Percentiles rank a stretch among this genome's conserved stretches.
These are phyloP conservation scores for Bruguiera hainesii DNA, from an alignment of 441 rosid species.

Conservation along the genomic window DNA sequence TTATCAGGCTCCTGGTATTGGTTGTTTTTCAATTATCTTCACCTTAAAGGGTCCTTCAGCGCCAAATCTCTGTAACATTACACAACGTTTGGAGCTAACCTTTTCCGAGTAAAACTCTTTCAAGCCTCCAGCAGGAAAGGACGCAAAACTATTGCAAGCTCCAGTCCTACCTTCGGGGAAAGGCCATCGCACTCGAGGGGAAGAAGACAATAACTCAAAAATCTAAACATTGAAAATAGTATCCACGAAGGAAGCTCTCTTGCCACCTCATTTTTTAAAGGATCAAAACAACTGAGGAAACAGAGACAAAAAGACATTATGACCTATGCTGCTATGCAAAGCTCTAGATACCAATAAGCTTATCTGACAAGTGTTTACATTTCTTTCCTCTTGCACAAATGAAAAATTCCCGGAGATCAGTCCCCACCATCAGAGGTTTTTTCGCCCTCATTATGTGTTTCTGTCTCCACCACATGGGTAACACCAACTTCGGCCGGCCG, in stretches of 20 bases:
- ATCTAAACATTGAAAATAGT: not conserved
- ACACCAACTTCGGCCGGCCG: constrained; percentile 97
- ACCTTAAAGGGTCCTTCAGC: too few relatives aligned
- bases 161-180: too few relatives aligned
- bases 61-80: too few relatives aligned
- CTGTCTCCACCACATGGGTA: constrained; percentile 44
- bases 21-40: too few relatives aligned
- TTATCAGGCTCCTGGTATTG: too few relatives aligned
- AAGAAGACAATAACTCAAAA: too few relatives aligned
- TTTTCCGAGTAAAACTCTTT: too few relatives aligned
- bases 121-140: too few relatives aligned
- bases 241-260: not conserved
- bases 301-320: not conserved
- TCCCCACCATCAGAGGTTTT: constrained; percentile 24
- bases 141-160: too few relatives aligned
- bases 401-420: constrained; percentile 10
- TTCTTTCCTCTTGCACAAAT: constrained; percentile 3
- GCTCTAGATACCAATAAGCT: not conserved
- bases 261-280: constrained; percentile 3
- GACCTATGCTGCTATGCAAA: not conserved
- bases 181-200: too few relatives aligned
- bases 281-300: not conserved
- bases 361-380: constrained; percentile 11
- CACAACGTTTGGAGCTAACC: too few relatives aligned
- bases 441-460: constrained; percentile 24